A percentile compares a stretch with the other conserved stretches of the same genome.
These are phyloP conservation scores for Anthracocystis walkeri DNA, from an alignment of 1,284 basidiomycete genomes.

Conservation along the genomic window DNA sequence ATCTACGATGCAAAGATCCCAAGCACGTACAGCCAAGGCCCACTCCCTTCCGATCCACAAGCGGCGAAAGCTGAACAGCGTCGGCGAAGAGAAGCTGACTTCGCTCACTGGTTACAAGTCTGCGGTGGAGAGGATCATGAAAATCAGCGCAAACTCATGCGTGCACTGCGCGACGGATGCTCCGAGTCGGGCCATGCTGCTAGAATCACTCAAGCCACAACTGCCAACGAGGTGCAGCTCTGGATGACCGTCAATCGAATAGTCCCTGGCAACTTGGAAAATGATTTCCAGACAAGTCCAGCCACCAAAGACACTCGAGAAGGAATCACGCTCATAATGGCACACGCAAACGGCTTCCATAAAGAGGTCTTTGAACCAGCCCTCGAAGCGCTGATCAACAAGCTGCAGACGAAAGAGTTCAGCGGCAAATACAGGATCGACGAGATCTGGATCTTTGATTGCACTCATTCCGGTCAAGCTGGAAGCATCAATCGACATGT, in stretches of 20 bases:
- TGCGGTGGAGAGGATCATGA: constrained; percentile 24
- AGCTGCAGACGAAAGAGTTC: constrained; percentile 30
- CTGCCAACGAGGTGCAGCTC: constrained; percentile 43
- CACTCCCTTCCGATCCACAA: constrained; percentile 32
- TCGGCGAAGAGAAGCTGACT: constrained; percentile 40
- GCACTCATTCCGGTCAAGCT: constrained; percentile 81
- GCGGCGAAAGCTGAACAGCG: constrained; percentile 46
- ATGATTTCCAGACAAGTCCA: constrained; percentile 11
- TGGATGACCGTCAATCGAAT: constrained; percentile 46
- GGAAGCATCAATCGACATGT: constrained; percentile 76
- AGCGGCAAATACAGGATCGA: constrained; percentile 71
- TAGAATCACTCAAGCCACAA: constrained; percentile 33
- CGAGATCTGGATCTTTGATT: constrained; percentile 84
- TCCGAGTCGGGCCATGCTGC: constrained; percentile 18
- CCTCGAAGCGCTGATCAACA: constrained; percentile 72
- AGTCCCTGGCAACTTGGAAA: constrained; percentile 27
- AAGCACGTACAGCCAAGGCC: constrained; percentile 20
- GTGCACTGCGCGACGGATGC: constrained; percentile 17
- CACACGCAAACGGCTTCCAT: constrained; percentile 84
- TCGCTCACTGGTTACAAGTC: constrained; percentile 28
- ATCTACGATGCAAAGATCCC: constrained; percentile 36
- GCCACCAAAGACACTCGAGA: constrained; percentile 15
- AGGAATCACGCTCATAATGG: constrained; percentile 77
- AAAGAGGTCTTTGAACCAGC: constrained; percentile 83
- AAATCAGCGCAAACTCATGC: constrained; percentile 25